Evolutionary conservation across 331 rosid genomes (phyloP).

Genomic region (Spiraea crenata): DNA sequence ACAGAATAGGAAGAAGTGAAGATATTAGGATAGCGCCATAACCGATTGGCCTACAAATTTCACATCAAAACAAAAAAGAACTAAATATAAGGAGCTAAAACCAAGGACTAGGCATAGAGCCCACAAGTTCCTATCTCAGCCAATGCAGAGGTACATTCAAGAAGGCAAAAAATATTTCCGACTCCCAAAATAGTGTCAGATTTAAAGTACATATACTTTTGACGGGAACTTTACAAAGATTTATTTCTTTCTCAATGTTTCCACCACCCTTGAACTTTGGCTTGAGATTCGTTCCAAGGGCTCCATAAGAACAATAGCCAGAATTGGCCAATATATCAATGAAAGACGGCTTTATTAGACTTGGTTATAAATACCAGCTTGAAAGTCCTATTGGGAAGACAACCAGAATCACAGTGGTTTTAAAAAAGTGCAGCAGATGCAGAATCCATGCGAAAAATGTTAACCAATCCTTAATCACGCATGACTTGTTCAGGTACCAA

Average conservation of each 20-base stretch:
- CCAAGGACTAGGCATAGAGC: neutral
- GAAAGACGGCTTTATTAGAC: neutral
- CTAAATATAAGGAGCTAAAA: neutral
- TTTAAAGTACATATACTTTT: neutral
- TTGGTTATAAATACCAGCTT: constrained; percentile 8
- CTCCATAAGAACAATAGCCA: neutral
- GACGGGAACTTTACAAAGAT: neutral
- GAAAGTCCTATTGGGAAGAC: neutral
- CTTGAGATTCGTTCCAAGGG: neutral
- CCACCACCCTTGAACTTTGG: neutral
- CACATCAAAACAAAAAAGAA: neutral
- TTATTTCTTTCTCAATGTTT: neutral
- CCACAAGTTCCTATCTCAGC: neutral
- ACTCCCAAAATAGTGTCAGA: neutral
- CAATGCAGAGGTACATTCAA: neutral
- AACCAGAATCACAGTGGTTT: neutral
- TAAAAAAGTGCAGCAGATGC: neutral
- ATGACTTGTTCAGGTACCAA: neutral
- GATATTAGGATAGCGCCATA: neutral
- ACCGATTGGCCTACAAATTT: neutral
- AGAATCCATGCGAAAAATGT: neutral
- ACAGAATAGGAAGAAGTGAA: constrained; percentile 6
- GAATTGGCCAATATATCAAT: neutral
- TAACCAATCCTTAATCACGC: neutral
- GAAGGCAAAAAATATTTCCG: neutral